Conservation (phyloP, 129 eudicot genomes). For the Flaveria bidentis region DNA sequence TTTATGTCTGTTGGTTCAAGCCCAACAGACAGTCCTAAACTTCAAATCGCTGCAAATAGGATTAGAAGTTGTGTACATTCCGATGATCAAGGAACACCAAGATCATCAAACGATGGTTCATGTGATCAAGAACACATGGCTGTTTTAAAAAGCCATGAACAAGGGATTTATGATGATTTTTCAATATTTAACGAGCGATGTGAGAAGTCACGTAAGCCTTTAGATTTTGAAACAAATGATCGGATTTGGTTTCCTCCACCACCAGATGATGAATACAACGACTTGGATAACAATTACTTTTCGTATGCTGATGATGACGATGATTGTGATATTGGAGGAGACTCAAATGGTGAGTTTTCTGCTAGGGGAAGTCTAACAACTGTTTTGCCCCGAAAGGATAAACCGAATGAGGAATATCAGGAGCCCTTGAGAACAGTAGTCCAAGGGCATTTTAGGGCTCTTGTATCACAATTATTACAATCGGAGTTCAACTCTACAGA, state of each 20-base stretch:
- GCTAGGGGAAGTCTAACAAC: constrained; percentile 42
- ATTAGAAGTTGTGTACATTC: constrained; percentile 63
- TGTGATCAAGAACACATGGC: constrained; percentile 50
- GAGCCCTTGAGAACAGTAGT: constrained; percentile 57
- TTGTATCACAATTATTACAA: constrained; percentile 78
- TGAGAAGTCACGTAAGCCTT: constrained; percentile 45
- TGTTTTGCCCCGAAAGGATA: constrained; percentile 38
- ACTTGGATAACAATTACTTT: constrained; percentile 55
- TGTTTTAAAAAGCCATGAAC: constrained; percentile 52
- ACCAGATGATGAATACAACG: constrained; percentile 51
- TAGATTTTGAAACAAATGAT: constrained; percentile 77
- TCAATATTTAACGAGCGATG: constrained; percentile 34
- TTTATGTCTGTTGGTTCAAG: constrained; percentile 79
- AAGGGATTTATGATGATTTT: constrained; percentile 48
- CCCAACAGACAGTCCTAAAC: constrained; percentile 92
- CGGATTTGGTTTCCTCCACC: constrained; percentile 91
- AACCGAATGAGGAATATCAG: constrained; percentile 43
- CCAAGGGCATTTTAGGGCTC: constrained; percentile 93
- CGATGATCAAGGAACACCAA: constrained; percentile 55
- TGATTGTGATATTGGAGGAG: constrained; percentile 64
- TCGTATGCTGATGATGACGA: constrained; percentile 60
- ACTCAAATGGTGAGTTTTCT: constrained; percentile 43
- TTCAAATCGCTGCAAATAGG: constrained; percentile 54
- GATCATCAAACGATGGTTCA: constrained; percentile 51
- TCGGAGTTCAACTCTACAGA: constrained; percentile 61